Evolutionary conservation across 73 alveolate genomes (phyloP).

Genomic region (Tetrahymena malaccensis): DNA sequence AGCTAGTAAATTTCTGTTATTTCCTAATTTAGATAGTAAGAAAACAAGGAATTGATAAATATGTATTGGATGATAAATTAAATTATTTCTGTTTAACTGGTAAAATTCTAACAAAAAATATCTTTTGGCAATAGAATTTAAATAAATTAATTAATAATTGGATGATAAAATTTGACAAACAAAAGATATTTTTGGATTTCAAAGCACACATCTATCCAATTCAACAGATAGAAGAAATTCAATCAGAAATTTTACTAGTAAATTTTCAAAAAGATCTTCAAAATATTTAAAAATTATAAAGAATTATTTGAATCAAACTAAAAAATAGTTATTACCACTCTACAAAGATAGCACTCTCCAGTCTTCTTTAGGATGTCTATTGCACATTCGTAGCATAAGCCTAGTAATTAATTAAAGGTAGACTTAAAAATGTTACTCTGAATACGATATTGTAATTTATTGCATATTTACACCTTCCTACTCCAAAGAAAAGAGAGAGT

Average conservation of each 20-base stretch:
- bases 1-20: not conserved
- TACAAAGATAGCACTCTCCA: constrained; percentile 28
- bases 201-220: not conserved
- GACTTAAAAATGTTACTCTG: not conserved
- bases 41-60: not conserved
- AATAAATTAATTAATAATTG: too few species aligned
- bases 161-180: not conserved
- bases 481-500: not conserved
- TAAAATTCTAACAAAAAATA: not conserved
- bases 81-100: not conserved
- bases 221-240: too few species aligned
- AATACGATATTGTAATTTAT: not conserved
- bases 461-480: not conserved
- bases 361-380: constrained; percentile 31
- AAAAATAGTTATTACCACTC: not conserved
- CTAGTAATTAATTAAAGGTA: not conserved
- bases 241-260: not conserved
- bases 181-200: not conserved
- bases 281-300: not conserved
- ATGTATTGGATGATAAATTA: not conserved
- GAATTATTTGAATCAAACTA: not conserved
- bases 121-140: not conserved
- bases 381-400: constrained; percentile 39
- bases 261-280: not conserved
- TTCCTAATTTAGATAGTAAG: not conserved